Evolutionary conservation across 331 rosid genomes (phyloP).

Genomic region (Telfairia occidentalis): DNA sequence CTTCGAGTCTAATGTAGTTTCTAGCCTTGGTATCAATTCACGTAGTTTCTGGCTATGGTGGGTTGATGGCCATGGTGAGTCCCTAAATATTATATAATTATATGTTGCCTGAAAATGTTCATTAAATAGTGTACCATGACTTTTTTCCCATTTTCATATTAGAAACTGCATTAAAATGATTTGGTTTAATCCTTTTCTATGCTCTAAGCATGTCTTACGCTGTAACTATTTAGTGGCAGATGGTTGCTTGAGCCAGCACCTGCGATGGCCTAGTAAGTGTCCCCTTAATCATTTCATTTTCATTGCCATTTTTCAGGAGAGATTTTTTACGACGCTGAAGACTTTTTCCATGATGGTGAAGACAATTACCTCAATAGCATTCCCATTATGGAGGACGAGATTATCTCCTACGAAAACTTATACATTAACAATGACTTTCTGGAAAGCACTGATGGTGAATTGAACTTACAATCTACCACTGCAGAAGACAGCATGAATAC

Average conservation of each 20-base stretch:
- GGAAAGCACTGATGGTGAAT: slow-evolving; percentile 19
- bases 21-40: neutral
- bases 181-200: neutral
- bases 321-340: slow-evolving; percentile 60
- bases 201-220: neutral
- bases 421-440: slow-evolving; percentile 26
- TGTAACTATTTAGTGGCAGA: neutral
- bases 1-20: neutral
- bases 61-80: neutral
- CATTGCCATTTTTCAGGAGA: slow-evolving; percentile 48
- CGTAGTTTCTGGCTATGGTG: neutral
- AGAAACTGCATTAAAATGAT: neutral
- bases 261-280: neutral
- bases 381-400: slow-evolving; percentile 31
- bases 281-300: slow-evolving; percentile 13
- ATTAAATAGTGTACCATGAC: neutral
- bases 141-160: neutral
- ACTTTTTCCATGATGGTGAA: slow-evolving; percentile 22
- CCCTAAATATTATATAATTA: neutral
- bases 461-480: slow-evolving; percentile 23
- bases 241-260: neutral
- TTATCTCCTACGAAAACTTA: slow-evolving; percentile 13
- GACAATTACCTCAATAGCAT: slow-evolving; percentile 28
- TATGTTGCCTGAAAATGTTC: neutral
- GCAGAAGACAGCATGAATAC: slow-evolving; percentile 16